phyloP scores from a whole-genome alignment of 805 yeast genomes.

The Nakazawaea anatomiae region DNA sequence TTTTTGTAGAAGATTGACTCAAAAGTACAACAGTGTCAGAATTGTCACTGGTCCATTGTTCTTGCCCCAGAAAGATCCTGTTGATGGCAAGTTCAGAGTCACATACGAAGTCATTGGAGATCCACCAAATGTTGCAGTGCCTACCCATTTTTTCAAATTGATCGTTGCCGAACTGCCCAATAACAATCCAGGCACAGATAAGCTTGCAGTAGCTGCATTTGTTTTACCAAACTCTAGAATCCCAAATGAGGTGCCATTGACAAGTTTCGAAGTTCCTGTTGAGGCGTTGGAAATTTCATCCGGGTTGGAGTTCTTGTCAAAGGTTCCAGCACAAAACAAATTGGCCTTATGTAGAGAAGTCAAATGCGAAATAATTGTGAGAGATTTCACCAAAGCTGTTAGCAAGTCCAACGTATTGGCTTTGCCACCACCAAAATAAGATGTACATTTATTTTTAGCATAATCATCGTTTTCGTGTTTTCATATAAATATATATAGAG shows the following conservation, averaged over 20 bases:
- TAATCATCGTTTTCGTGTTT: too few relatives aligned
- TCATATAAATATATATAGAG: too few relatives aligned
- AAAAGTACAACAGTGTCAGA: slow-evolving; percentile 68
- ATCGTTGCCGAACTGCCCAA: slow-evolving; percentile 71
- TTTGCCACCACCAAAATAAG: slow-evolving; percentile 18
- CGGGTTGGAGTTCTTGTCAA: slow-evolving; percentile 76
- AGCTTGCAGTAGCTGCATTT: slow-evolving; percentile 81
- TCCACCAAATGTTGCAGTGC: slow-evolving; percentile 95
- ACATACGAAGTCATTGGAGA: slow-evolving; percentile 91
- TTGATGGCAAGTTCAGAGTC: slow-evolving; percentile 81
- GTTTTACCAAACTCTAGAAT: slow-evolving; percentile 87
- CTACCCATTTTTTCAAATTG: slow-evolving; percentile 93
- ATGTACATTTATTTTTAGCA: too few relatives aligned
- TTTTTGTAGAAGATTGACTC: slow-evolving; percentile 73
- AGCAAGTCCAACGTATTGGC: slow-evolving; percentile 8
- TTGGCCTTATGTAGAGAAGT: slow-evolving; percentile 75
- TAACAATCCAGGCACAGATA: slow-evolving; percentile 28
- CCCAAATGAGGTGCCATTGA: slow-evolving; percentile 63
- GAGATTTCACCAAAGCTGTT: slow-evolving; percentile 61
- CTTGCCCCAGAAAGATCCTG: slow-evolving; percentile 66
- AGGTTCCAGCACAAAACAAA: slow-evolving; percentile 50
- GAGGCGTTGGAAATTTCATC: slow-evolving; percentile 84
- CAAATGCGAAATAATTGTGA: slow-evolving; percentile 70
- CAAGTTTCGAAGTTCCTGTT: slow-evolving; percentile 77
- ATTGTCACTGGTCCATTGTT: slow-evolving; percentile 92